Evolutionary conservation across 2,329 filamentous ascomycete genomes (phyloP), one percentile per base, ranked within the genome.

Genomic region (Nemania sp.): DNA sequence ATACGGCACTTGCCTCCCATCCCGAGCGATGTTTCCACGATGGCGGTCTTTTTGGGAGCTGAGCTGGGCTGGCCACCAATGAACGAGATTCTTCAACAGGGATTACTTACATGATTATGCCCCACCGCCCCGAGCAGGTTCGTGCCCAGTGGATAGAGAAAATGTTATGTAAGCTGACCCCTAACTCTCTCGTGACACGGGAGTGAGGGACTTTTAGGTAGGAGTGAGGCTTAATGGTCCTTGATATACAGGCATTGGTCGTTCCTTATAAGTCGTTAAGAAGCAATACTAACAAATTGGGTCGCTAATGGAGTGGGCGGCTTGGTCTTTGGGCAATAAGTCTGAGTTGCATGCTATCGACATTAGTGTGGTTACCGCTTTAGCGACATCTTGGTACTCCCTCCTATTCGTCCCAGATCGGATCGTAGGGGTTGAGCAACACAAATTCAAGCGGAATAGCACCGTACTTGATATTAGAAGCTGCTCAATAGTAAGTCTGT

Each of bases 191-290:
- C 62, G 62, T 66, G 63, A 54, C 54, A 51, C 35, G 3, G 49
- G 29, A 27, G 35, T n/a, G 63, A 61, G 53, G 24, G 43, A 20
- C 20, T 61, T 49, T 41, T 38, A 47, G n/a, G 32, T 41, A 26
- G 29, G 41, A 56, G 27, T 53, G 41, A 66, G 59, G 67, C 63
- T 68, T 49, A 61, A 70, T 47, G 20, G 29, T 47, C n/a, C 35
- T 32, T 32, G n/a, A 35, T 59, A 57, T 41, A 57, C 57, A 29
- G 38, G 26, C 29, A 65, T 45, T 15, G 24, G 24, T 41, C n/a
- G 35, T 29, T 5, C 38, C 10, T 18, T 49, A 45, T 27, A 11
- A 59, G 32, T 63, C 52, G 41, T 41, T 53, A 60, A 64, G 45
- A 27, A 22, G 32, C 15, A 18, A 61, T 26, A 22, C 66, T 55